Evolutionary conservation across 257 asterid genomes (phyloP).

Genomic region (Petunia axillaris): DNA sequence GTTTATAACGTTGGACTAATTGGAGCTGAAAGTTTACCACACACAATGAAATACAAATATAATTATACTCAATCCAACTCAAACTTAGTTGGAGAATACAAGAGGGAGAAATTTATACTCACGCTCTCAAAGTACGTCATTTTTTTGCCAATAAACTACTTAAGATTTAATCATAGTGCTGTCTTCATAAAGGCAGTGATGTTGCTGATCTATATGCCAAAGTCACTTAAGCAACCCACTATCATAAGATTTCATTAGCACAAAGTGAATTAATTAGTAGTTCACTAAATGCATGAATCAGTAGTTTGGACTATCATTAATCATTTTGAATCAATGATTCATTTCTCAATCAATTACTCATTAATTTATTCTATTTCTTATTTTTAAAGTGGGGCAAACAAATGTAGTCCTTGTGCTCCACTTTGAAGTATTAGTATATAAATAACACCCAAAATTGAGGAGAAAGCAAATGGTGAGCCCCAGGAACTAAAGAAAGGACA

Average conservation of each 20-base stretch:
- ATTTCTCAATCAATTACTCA: background rate
- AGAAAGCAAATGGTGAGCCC: background rate
- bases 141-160: background rate
- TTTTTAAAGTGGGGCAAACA: background rate
- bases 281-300: background rate
- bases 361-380: background rate
- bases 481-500: background rate
- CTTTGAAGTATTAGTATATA: background rate
- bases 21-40: background rate
- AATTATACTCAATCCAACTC: background rate
- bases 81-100: background rate
- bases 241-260: background rate
- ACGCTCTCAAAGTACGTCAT: background rate
- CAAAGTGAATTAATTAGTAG: background rate
- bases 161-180: background rate
- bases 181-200: conserved; percentile 3
- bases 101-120: background rate
- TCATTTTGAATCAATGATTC: background rate
- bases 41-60: background rate
- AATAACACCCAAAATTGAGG: background rate
- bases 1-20: too few relatives aligned
- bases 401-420: conserved; percentile 1
- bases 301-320: background rate
- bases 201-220: background rate
- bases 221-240: background rate